phyloP scores from a whole-genome alignment of 768 basidiomycete genomes.

The Mrakia gelida region DNA sequence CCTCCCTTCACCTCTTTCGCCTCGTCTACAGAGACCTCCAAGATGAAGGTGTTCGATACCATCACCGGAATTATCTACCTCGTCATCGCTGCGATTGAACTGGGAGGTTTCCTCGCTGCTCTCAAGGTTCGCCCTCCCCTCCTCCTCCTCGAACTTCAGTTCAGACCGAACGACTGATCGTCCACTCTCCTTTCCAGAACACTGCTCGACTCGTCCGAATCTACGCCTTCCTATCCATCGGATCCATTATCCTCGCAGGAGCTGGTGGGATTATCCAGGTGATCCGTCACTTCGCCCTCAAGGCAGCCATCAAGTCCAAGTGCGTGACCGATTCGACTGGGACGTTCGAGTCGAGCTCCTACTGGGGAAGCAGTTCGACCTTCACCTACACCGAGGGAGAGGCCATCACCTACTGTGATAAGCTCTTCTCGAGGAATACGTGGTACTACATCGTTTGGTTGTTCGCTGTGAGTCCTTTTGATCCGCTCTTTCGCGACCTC shows the following conservation, averaged over 20 bases:
- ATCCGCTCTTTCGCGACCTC: background rate
- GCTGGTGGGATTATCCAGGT: constrained; percentile 7
- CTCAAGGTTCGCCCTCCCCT: background rate
- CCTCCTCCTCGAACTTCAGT: background rate
- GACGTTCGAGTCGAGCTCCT: background rate
- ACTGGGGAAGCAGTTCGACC: background rate
- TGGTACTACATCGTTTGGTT: constrained; percentile 28
- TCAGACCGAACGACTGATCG: no score
- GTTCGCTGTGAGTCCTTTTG: constrained; percentile 7
- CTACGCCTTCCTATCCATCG: constrained; percentile 8
- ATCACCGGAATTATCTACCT: constrained; percentile 20
- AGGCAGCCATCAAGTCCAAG: background rate
- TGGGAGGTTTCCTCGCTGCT: constrained; percentile 10
- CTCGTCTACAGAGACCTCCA: background rate
- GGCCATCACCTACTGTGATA: background rate
- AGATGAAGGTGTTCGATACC: constrained; percentile 18
- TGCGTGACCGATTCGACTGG: background rate
- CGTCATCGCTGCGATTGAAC: constrained; percentile 18
- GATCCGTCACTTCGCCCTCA: constrained; percentile 7
- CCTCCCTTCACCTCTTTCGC: background rate
- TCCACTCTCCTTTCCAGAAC: constrained; percentile 1
- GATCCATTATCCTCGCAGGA: background rate
- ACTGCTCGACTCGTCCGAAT: background rate
- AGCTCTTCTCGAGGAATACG: background rate
- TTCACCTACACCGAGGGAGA: background rate